Percentiles rank a stretch among this genome's conserved stretches.
Conservation (phyloP, 371 early-diverging fungal species). For the Saksenaea oblongispora region DNA sequence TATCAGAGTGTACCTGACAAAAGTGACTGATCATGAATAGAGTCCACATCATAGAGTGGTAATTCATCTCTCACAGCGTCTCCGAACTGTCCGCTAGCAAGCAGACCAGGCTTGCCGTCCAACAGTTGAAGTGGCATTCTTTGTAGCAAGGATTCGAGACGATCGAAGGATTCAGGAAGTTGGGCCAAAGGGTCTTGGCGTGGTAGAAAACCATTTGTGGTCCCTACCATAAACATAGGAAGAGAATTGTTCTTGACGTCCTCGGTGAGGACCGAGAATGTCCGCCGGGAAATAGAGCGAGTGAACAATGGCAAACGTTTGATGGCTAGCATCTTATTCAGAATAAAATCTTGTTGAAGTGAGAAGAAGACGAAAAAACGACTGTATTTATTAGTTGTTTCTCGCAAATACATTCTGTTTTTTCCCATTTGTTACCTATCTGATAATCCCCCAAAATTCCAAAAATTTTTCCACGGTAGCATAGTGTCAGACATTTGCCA, state of each 20-base stretch:
- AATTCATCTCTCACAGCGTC: constrained; percentile 71
- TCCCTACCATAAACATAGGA: constrained; percentile 68
- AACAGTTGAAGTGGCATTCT: constrained; percentile 74
- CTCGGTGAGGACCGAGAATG: constrained; percentile 35
- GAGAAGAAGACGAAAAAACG: background rate
- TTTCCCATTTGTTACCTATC: background rate
- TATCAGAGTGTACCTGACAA: constrained; percentile 57
- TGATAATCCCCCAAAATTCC: background rate
- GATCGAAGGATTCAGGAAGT: constrained; percentile 69
- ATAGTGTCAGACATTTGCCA: background rate
- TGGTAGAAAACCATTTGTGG: constrained; percentile 74
- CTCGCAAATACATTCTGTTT: background rate
- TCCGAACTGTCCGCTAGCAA: constrained; percentile 79
- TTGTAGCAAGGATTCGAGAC: constrained; percentile 69
- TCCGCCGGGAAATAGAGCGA: constrained; percentile 3
- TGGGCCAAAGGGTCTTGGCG: constrained; percentile 63
- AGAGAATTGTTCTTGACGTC: constrained; percentile 35
- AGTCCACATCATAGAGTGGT: constrained; percentile 72
- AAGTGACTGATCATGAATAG: constrained; percentile 67
- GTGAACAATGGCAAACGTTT: background rate
- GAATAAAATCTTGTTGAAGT: background rate
- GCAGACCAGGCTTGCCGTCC: constrained; percentile 74
- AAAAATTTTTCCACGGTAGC: background rate
- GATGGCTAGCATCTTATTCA: background rate
- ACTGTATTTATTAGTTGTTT: background rate